Conservation (phyloP, 2,329 filamentous ascomycete species). For the Fusarium hostae region DNA sequence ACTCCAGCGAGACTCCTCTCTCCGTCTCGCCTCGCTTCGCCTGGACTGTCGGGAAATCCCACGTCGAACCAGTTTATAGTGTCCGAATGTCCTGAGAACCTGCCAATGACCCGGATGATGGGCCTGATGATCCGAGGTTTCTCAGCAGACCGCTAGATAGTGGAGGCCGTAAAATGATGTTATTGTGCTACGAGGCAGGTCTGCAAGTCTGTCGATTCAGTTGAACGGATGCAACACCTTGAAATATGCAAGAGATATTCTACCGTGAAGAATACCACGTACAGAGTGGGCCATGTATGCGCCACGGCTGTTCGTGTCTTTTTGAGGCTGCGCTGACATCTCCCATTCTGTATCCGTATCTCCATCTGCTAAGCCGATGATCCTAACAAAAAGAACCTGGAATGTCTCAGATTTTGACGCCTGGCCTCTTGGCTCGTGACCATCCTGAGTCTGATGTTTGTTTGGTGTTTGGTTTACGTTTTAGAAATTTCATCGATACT, state of each 20-base stretch:
- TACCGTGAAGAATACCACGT: neutral
- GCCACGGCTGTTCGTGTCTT: slow-evolving; percentile 28
- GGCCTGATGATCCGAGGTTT: slow-evolving; percentile 26
- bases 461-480: slow-evolving; percentile 1
- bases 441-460: slow-evolving; percentile 15
- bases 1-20: slow-evolving; percentile 26
- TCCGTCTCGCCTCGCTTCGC: slow-evolving; percentile 28
- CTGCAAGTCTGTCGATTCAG: slow-evolving; percentile 9
- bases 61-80: slow-evolving; percentile 16
- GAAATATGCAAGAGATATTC: slow-evolving; percentile 1
- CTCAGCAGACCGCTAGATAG: slow-evolving; percentile 34
- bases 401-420: slow-evolving; percentile 26
- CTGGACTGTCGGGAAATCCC: slow-evolving; percentile 7
- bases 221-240: slow-evolving; percentile 5
- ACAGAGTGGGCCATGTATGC: slow-evolving; percentile 20
- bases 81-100: slow-evolving; percentile 4
- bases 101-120: slow-evolving; percentile 20
- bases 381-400: slow-evolving; percentile 2
- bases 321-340: slow-evolving; percentile 28
- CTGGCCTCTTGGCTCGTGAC: slow-evolving; percentile 24
- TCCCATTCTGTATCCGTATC: neutral
- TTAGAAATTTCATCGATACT: slow-evolving; percentile 1
- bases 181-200: slow-evolving; percentile 8
- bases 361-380: neutral
- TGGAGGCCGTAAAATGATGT: slow-evolving; percentile 5